phyloP scores from a whole-genome alignment of 2,329 filamentous ascomycete species.

The Penicillium sp. region DNA sequence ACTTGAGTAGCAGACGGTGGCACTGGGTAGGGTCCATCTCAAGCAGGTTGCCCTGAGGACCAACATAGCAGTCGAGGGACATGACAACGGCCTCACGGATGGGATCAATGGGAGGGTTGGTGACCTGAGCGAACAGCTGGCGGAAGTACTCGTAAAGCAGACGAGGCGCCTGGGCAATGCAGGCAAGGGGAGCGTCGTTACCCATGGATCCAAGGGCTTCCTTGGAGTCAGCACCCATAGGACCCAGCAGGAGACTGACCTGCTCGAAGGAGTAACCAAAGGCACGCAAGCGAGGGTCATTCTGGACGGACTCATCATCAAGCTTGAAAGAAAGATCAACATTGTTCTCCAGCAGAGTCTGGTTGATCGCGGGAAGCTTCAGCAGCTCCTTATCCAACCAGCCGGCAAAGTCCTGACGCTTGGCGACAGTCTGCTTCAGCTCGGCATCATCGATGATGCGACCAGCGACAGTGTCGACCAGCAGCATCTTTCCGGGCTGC shows the following conservation, averaged over 20 bases:
- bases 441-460: conserved; percentile 94
- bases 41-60: conserved; percentile 90
- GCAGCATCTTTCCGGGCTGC: conserved; percentile 92
- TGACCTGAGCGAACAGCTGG: conserved; percentile 96
- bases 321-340: conserved; percentile 69
- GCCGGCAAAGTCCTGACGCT: conserved; percentile 80
- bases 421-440: conserved; percentile 85
- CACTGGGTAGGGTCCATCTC: conserved; percentile 94
- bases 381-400: conserved; percentile 89
- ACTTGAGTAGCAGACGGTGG: conserved; percentile 80
- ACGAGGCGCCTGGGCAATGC: conserved; percentile 84
- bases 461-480: conserved; percentile 88
- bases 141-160: conserved; percentile 96
- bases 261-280: conserved; percentile 97
- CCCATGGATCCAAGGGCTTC: conserved; percentile 97
- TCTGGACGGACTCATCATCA: conserved; percentile 72
- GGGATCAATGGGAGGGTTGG: conserved; percentile 95
- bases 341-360: conserved; percentile 59
- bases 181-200: conserved; percentile 91
- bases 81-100: conserved; percentile 98
- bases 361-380: conserved; percentile 74
- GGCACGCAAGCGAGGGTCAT: conserved; percentile 79
- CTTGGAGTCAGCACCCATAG: conserved; percentile 97
- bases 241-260: conserved; percentile 85
- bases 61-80: conserved; percentile 95